Evolutionary conservation across 805 yeast genomes (phyloP).

Genomic region (Jamesozyma gamospora): DNA sequence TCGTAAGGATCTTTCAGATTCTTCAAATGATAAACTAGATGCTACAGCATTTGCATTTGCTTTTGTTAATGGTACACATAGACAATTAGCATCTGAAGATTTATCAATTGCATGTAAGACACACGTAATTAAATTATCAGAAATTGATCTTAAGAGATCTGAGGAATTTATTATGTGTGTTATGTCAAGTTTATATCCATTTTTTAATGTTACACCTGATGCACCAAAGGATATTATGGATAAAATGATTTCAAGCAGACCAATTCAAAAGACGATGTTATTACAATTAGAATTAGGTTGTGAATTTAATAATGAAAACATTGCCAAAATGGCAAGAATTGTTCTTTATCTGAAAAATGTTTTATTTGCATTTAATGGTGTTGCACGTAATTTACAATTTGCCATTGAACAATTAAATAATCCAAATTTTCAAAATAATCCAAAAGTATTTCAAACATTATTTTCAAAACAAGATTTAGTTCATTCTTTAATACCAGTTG

Average conservation of each 20-base stretch:
- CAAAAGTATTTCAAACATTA: conserved; percentile 38
- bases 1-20: conserved; percentile 10
- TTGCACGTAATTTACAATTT: conserved; percentile 28
- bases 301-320: conserved; percentile 17
- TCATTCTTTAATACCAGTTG: conserved; percentile 59
- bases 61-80: conserved; percentile 28
- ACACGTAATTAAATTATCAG: conserved; percentile 16
- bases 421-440: conserved; percentile 23
- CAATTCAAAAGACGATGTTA: conserved; percentile 28
- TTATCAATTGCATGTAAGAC: conserved; percentile 28
- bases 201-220: conserved; percentile 28
- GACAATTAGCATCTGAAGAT: conserved; percentile 29
- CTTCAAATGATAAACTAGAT: conserved; percentile 15
- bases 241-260: conserved; percentile 28
- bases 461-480: conserved; percentile 54
- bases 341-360: conserved; percentile 26
- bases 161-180: conserved; percentile 19
- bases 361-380: conserved; percentile 29
- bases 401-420: conserved; percentile 29
- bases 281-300: conserved; percentile 28
- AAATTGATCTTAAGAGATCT: conserved; percentile 18
- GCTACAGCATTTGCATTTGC: conserved; percentile 29
- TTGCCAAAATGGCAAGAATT: conserved; percentile 26
- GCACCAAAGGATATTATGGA: conserved; percentile 30
- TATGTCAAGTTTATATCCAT: conserved; percentile 23